Evolutionary conservation across 495 filamentous ascomycete genomes (phyloP).

Genomic region (Ramalina intermedia): DNA sequence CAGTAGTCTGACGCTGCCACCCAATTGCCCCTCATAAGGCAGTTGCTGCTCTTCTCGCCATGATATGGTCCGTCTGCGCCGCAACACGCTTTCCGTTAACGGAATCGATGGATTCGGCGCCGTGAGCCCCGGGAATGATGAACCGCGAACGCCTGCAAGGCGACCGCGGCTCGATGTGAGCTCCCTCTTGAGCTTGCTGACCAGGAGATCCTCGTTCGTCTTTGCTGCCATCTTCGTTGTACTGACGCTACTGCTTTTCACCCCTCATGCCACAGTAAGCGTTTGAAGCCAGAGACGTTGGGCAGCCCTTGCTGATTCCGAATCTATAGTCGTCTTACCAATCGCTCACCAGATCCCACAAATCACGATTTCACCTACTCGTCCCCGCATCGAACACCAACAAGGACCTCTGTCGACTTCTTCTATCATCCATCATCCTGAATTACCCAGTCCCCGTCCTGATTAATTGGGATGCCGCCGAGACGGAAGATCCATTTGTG

Average conservation of each 20-base stretch:
- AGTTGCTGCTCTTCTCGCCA: background rate
- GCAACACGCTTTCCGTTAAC: background rate
- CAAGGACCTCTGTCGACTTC: slow-evolving; percentile 10
- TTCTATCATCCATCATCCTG: slow-evolving; percentile 8
- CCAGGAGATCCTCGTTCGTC: background rate
- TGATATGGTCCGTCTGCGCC: slow-evolving; percentile 3
- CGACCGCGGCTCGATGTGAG: background rate
- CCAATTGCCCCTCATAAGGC: too few species aligned
- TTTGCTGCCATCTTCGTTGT: background rate
- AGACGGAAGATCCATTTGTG: slow-evolving; percentile 1
- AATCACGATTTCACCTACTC: slow-evolving; percentile 5
- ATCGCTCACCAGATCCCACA: background rate
- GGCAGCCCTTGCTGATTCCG: background rate
- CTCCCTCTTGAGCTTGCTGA: background rate
- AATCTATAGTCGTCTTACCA: background rate
- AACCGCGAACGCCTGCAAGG: background rate
- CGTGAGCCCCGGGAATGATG: background rate
- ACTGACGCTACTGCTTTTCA: background rate
- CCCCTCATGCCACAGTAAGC: background rate
- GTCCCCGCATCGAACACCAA: slow-evolving; percentile 8
- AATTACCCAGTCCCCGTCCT: slow-evolving; percentile 12
- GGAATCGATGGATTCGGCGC: background rate
- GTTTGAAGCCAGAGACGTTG: background rate
- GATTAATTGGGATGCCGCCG: slow-evolving; percentile 7
- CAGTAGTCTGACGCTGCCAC: too few species aligned